These are phyloP conservation scores for Hypoxylon crocopeplum DNA, from an alignment of 495 filamentous ascomycete genomes.

Conservation along the genomic window DNA sequence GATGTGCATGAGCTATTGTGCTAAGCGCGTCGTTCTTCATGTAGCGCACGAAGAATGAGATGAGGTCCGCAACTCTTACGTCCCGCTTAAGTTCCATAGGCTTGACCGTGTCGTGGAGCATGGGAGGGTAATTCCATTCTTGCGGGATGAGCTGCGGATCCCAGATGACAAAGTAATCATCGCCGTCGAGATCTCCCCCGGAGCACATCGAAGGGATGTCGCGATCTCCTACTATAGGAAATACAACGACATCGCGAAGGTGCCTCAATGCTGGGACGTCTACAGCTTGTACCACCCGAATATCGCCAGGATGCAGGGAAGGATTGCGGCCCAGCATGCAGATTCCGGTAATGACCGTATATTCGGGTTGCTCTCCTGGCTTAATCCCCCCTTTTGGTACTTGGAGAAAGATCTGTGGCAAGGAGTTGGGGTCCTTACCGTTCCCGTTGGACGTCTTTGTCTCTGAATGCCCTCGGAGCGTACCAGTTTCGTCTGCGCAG, in stretches of 20 bases:
- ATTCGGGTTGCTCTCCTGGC: constrained; percentile 54
- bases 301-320: constrained; percentile 91
- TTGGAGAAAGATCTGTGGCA: constrained; percentile 92
- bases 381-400: constrained; percentile 57
- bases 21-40: constrained; percentile 91
- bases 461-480: constrained; percentile 71
- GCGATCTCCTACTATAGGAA: constrained; percentile 83
- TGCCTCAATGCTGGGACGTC: constrained; percentile 74
- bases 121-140: constrained; percentile 73
- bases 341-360: constrained; percentile 73
- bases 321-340: constrained; percentile 92
- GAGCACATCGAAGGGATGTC: constrained; percentile 93
- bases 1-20: constrained; percentile 81
- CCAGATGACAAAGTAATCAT: constrained; percentile 96
- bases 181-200: constrained; percentile 93
- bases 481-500: constrained; percentile 82
- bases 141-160: constrained; percentile 75
- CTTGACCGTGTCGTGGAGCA: constrained; percentile 69
- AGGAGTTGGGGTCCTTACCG: constrained; percentile 48
- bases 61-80: constrained; percentile 73
- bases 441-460: constrained; percentile 18
- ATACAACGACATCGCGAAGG: constrained; percentile 82
- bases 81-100: constrained; percentile 57
- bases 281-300: constrained; percentile 86
- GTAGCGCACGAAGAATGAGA: constrained; percentile 85